Conservation (phyloP, 1,139 yeast species). For the Sugiyamaella novakii region DNA sequence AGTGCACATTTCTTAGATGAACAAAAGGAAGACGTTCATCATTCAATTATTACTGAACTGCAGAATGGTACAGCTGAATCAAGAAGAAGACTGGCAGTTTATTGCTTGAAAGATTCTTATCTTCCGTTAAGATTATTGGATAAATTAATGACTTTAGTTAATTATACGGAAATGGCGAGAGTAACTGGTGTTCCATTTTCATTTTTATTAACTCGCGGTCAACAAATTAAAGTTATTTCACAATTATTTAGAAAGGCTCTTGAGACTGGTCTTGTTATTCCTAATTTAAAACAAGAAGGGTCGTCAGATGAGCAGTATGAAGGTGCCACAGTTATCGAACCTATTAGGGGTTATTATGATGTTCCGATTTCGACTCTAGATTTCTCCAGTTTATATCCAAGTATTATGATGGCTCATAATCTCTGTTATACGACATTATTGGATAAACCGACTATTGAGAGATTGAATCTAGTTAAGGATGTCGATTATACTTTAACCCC, state of each 20-base stretch:
- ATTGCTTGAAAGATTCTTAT: slow-evolving; percentile 95
- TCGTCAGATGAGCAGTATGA: slow-evolving; percentile 86
- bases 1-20: slow-evolving; percentile 93
- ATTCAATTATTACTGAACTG: slow-evolving; percentile 90
- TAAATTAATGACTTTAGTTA: slow-evolving; percentile 93
- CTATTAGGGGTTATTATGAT: slow-evolving; percentile 91
- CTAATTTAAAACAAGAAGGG: slow-evolving; percentile 84
- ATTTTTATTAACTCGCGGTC: slow-evolving; percentile 85
- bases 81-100: slow-evolving; percentile 92
- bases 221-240: slow-evolving; percentile 94
- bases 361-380: slow-evolving; percentile 97
- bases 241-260: slow-evolving; percentile 92
- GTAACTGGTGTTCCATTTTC: slow-evolving; percentile 99
- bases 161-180: slow-evolving; percentile 98
- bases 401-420: slow-evolving; percentile 99
- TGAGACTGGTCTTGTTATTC: slow-evolving; percentile 81
- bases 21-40: slow-evolving; percentile 98
- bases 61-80: slow-evolving; percentile 93
- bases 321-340: slow-evolving; percentile 99
- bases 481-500: slow-evolving; percentile 88
- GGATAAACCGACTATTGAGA: slow-evolving; percentile 66
- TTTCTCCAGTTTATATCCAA: slow-evolving; percentile 96
- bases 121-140: slow-evolving; percentile 85
- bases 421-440: slow-evolving; percentile 90
- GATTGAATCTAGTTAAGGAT: slow-evolving; percentile 62